Evolutionary conservation across 176 grass and related monocot genomes (phyloP).

Genomic region (Dendrocalamus sinicus): DNA sequence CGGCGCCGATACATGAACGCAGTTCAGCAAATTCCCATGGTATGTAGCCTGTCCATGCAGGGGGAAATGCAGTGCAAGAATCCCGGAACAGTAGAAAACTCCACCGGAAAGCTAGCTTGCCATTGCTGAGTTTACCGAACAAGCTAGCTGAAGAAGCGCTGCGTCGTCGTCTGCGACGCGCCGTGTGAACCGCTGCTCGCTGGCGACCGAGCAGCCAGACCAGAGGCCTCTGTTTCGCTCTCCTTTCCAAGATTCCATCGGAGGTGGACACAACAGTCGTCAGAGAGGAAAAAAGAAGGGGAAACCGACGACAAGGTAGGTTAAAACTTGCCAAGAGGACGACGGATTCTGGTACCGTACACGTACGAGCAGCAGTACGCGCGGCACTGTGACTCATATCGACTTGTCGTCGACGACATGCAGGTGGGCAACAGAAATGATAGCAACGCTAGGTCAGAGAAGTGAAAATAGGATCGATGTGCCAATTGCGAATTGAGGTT

Average conservation of each 20-base stretch:
- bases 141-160: slow-evolving; percentile 8
- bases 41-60: not conserved
- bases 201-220: not conserved
- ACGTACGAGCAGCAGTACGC: not conserved
- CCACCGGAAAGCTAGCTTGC: not conserved
- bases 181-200: not conserved
- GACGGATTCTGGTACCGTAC: not conserved
- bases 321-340: not conserved
- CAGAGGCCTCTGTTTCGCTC: not conserved
- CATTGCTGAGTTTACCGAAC: slow-evolving; percentile 1
- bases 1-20: not conserved
- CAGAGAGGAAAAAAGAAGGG: not conserved
- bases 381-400: not conserved
- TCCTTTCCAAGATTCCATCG: slow-evolving; percentile 21
- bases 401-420: not conserved
- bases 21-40: not conserved
- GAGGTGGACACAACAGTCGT: not conserved
- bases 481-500: not conserved
- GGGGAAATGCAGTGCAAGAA: not conserved
- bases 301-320: not conserved
- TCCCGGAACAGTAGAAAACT: slow-evolving; percentile 23
- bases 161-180: not conserved
- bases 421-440: not conserved
- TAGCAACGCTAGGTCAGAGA: too few species aligned
- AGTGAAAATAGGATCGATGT: not conserved